Evolutionary conservation across 257 asterid species (phyloP).

Genomic region (Primulina eburnea): DNA sequence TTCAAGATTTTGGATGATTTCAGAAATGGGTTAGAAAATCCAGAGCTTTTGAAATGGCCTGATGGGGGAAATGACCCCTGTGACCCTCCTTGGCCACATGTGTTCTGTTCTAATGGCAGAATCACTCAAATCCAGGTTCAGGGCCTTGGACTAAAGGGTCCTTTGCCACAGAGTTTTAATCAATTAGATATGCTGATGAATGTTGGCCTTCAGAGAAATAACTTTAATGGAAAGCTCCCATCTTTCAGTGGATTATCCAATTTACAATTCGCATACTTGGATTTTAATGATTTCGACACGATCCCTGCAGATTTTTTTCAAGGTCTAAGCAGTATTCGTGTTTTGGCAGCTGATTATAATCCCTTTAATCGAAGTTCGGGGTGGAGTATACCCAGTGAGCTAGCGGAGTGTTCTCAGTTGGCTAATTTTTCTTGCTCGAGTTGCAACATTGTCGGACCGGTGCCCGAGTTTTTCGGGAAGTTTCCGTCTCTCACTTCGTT

Average conservation of each 20-base stretch:
- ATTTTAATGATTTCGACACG: slow-evolving; percentile 53
- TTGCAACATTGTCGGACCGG: slow-evolving; percentile 61
- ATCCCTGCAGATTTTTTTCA: slow-evolving; percentile 67
- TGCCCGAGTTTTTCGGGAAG: slow-evolving; percentile 70
- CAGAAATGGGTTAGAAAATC: slow-evolving; percentile 52
- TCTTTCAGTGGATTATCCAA: slow-evolving; percentile 65
- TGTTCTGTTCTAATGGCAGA: slow-evolving; percentile 61
- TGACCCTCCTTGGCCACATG: slow-evolving; percentile 84
- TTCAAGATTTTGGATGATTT: slow-evolving; percentile 59
- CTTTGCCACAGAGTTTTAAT: slow-evolving; percentile 65
- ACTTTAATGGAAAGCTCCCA: slow-evolving; percentile 57
- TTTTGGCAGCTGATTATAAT: slow-evolving; percentile 66
- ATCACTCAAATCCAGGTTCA: slow-evolving; percentile 86
- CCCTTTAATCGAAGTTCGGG: slow-evolving; percentile 64
- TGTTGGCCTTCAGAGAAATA: slow-evolving; percentile 71
- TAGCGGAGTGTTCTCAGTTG: slow-evolving; percentile 58
- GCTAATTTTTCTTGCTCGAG: slow-evolving; percentile 63
- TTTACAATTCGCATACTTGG: slow-evolving; percentile 60
- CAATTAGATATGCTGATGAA: slow-evolving; percentile 51
- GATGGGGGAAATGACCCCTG: slow-evolving; percentile 61
- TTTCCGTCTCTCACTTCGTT: slow-evolving; percentile 51
- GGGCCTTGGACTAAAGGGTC: slow-evolving; percentile 60
- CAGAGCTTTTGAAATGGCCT: slow-evolving; percentile 78
- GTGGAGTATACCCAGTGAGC: slow-evolving; percentile 57
- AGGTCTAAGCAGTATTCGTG: slow-evolving; percentile 53